Evolutionary conservation across 2,329 filamentous ascomycete genomes (phyloP).

Genomic region (Arthrobotrys iridis): DNA sequence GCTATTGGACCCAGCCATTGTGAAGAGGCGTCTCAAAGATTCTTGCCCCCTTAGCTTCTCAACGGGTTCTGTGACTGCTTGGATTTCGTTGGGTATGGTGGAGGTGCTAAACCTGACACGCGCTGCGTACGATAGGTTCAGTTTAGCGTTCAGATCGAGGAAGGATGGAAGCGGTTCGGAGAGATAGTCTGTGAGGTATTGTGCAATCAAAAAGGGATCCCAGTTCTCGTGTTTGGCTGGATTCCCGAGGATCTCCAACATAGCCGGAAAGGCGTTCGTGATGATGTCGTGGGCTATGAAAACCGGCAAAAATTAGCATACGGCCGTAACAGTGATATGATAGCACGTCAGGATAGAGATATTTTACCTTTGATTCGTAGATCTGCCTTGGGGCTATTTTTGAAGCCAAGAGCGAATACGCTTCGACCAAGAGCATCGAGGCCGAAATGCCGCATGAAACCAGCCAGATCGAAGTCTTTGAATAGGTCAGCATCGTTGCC

Average conservation of each 20-base stretch:
- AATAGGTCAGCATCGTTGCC: conserved; percentile 91
- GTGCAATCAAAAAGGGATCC: conserved; percentile 75
- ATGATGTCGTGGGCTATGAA: conserved; percentile 84
- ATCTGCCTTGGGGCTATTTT: conserved; percentile 80
- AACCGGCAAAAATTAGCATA: not conserved
- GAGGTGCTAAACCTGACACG: conserved; percentile 56
- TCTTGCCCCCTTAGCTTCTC: conserved; percentile 73
- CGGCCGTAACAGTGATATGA: conserved; percentile 29
- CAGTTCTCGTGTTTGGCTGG: conserved; percentile 74
- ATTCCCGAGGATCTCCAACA: conserved; percentile 78
- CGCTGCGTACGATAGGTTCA: conserved; percentile 69
- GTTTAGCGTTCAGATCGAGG: conserved; percentile 77
- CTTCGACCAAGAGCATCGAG: conserved; percentile 88
- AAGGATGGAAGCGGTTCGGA: conserved; percentile 88
- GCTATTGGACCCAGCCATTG: conserved; percentile 76
- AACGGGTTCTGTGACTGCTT: conserved; percentile 56
- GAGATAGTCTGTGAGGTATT: conserved; percentile 85
- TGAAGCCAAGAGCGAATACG: conserved; percentile 87
- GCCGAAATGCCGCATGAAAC: conserved; percentile 96
- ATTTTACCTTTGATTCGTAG: conserved; percentile 84
- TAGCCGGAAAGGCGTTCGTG: conserved; percentile 78
- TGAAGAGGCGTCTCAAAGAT: conserved; percentile 72
- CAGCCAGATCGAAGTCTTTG: conserved; percentile 93
- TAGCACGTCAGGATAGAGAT: conserved; percentile 23
- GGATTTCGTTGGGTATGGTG: conserved; percentile 56